Conservation (phyloP, 495 filamentous ascomycete species). For the Bombardia bombarda region DNA sequence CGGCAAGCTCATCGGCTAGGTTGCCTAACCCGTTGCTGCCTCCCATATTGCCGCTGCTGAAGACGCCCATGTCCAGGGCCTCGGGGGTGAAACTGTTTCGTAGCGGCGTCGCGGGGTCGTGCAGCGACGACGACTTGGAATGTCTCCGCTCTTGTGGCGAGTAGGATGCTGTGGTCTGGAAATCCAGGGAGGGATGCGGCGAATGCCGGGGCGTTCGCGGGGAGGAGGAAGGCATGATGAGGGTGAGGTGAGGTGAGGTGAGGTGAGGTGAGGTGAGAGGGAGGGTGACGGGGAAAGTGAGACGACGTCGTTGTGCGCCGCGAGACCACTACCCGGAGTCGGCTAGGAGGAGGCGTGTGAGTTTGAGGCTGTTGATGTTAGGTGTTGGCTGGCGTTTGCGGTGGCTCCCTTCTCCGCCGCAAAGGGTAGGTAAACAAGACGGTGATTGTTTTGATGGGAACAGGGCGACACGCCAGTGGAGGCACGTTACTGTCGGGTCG, state of each 20-base stretch:
- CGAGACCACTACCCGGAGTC: not conserved
- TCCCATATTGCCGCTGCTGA: constrained; percentile 32
- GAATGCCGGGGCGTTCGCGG: constrained; percentile 60
- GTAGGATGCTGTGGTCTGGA: constrained; percentile 36
- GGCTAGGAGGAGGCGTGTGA: not conserved
- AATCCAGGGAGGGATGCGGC: constrained; percentile 59
- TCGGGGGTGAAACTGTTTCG: constrained; percentile 44
- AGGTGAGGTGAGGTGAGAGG: not conserved
- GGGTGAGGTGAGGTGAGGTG: not conserved
- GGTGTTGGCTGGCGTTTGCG: too few species aligned
- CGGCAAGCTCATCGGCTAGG: constrained; percentile 71
- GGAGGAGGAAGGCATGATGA: constrained; percentile 39
- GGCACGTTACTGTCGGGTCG: not conserved
- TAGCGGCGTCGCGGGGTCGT: constrained; percentile 53
- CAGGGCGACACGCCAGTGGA: too few species aligned
- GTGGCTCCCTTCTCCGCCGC: too few species aligned
- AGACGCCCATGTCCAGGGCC: constrained; percentile 40
- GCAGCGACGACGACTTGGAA: constrained; percentile 55
- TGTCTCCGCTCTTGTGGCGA: constrained; percentile 37
- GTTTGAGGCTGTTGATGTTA: not conserved
- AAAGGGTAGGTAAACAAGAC: too few species aligned
- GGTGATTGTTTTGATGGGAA: too few species aligned
- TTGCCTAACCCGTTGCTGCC: constrained; percentile 62
- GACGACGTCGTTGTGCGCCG: not conserved
- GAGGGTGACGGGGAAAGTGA: not conserved